Base-by-base conservation (phyloP, 2,329 filamentous ascomycete genomes). In the Didymella arachidicola region DNA sequence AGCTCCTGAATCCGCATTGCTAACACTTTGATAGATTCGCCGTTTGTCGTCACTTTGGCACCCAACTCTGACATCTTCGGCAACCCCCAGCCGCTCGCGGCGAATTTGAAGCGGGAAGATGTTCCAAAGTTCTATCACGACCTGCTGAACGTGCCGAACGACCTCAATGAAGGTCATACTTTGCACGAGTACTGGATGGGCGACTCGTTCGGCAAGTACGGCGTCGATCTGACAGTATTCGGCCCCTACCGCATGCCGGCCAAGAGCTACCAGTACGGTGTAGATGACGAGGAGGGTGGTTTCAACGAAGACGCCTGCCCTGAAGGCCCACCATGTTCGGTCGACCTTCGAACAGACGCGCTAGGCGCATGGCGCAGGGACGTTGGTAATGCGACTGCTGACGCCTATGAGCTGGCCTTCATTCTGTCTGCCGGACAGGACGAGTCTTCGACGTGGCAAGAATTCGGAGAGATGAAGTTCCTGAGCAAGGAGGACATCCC, bases 141-240 rank as follows among this genome's bases (percentile, higher is more conserved):
- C 58, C 71, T 84, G 3, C 74, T 84, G 47, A 85, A 84, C 60
- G 80, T 71, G 48, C 82, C 82, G 0, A 78, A 73, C 38, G 80
- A 82, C 4, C 67, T 84, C 29, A 84, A 85, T 56, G 73, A 73
- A n/a, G 78, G 78, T 3, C 83, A 84, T 59, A 85, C 83, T 2
- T 72, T 85, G 2, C 83, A 85, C 58, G 82, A 85, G 68, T 85
- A 85, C 65, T 85, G 83, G 83, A 85, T 84, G 82, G 82, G 82
- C 51, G 83, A 85, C 67, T 83, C 81, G 1, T 80, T 77, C 12
- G 83, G 83, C 2, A 77, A 79, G 18, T 85, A 80, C 57, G 83
- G 83, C 14, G 83, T 84, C 8, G 80, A 84, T 55, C 62, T 85
- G 67, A 84, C 82, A 0, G 79, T 80, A 0, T 85, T 84, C 56